Evolutionary conservation across 306 rosid species (phyloP), one percentile per base, ranked within the genome.

Genomic region (Begonia fuchsioides): DNA sequence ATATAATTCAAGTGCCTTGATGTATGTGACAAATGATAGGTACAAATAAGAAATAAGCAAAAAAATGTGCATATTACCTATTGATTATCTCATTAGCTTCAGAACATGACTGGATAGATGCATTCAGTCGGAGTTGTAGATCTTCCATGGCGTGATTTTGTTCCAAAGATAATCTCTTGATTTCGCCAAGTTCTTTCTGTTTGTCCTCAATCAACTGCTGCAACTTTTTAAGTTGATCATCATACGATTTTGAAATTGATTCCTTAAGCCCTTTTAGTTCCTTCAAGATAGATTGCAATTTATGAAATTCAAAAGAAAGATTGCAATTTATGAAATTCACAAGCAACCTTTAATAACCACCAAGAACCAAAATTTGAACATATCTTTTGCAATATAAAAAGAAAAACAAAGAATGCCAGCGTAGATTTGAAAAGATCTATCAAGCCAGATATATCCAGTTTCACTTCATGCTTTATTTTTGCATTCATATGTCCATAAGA

Each of bases 1-100:
- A 26, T 26, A 26, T 4, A 26, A 26, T 26, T 26, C 4, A 26
- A 26, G 8, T 26, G 35, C 35, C 35, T 26, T 26, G 8, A 26
- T 26, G 8, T 4, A 26, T 26, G 35, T 26, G 35, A 26, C 35
- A 26, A 26, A 26, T 26, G 8, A 26, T 8, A 26, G 35, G 35
- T 26, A 26, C 8, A 26, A 26, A 26, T 26, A 1, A 26, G 35
- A 26, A 26, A 26, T 26, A 17, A 6, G 5, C 47, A 18, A 38
- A 9, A 54, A 18, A 32, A 2, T n/a, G 50, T 56, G 62, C 41
- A 38, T 16, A 75, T 52, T 81, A 90, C 95, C 85, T 75, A 62
- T 67, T 73, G 47, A 90, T 76, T 62, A 90, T 64, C 64, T 71
- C 87, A 69, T 90, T 79, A 56, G 95, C 86, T 77, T 90, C 98